Percentiles rank a stretch among this genome's conserved stretches.
Evolutionary conservation across 177 flowering plant genomes (phyloP).

Genomic region (Vitis hybrid): DNA sequence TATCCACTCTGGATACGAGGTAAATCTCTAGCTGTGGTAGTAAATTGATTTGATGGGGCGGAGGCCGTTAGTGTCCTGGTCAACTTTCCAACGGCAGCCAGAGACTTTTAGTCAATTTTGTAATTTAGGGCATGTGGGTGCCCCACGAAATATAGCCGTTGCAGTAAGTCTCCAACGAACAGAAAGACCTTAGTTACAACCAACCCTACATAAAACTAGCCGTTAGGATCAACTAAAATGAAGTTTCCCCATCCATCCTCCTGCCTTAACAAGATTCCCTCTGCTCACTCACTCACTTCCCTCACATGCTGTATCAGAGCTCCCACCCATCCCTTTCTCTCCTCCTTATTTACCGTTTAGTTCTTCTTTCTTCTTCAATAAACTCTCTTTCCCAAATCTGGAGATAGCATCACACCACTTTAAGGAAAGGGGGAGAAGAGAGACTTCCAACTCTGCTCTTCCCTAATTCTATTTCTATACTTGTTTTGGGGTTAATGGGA

Average conservation of each 20-base stretch:
- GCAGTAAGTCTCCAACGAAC: neutral
- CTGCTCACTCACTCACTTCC: neutral
- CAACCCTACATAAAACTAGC: slow-evolving; percentile 24
- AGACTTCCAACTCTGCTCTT: neutral
- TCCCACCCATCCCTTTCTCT: neutral
- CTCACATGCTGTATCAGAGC: slow-evolving; percentile 3
- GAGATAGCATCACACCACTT: neutral
- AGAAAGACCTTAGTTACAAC: neutral
- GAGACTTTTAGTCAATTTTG: neutral
- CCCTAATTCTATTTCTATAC: neutral
- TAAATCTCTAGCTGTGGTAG: too few relatives aligned
- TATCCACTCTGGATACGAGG: too few relatives aligned
- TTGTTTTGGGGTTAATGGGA: slow-evolving; percentile 18
- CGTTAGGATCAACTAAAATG: slow-evolving; percentile 22
- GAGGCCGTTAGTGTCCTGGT: too few relatives aligned
- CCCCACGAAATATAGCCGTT: slow-evolving; percentile 28
- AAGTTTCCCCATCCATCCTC: neutral
- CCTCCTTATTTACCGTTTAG: slow-evolving; percentile 6
- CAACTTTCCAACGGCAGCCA: too few relatives aligned
- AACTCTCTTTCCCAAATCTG: neutral
- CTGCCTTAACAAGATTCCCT: slow-evolving; percentile 5
- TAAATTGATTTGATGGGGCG: too few relatives aligned
- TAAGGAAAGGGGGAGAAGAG: too few relatives aligned
- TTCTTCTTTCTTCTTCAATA: neutral
- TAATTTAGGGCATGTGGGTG: neutral